Base-by-base conservation (phyloP, 208 protist species). In the Wallacemonas rigidus region DNA sequence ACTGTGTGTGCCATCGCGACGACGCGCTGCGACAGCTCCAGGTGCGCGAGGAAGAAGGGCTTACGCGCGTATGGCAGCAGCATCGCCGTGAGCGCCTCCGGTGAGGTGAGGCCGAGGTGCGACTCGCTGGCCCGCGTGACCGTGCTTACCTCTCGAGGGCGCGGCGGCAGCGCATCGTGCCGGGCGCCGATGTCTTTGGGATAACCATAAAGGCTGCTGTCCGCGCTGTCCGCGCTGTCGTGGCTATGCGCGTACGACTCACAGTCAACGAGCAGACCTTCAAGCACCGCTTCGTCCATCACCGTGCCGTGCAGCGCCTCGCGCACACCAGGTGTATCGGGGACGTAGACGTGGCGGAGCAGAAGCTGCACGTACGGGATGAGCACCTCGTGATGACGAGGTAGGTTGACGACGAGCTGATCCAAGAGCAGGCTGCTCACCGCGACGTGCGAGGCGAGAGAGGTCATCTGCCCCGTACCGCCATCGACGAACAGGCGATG, bases 1-100 rank as follows among this genome's bases (percentile, higher is more conserved):
- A 89, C 86, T 17, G 67, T 17, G 58, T 95, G 79, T 6, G 85
- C 82, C 9, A 90, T 71, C 8, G 15, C 38, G 14, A 89, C 76
- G 12, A 87, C 82, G 15, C 56, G 17, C 39, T 74, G 76, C 38
- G 87, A 69, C 9, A 92, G 65, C 43, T 89, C 79, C 61, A 85
- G 71, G 74, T 93, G 87, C 8, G 90, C 90, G 9, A 91, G 56
- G 75, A 91, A 90, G 76, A 83, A 93, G 2, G 90, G 78, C 76
- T 87, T 89, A 17, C 86, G 86, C 11, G 84, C 83, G 63, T 87
- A 95, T 0, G 80, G 90, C 39, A 55, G 45, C 40, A 95, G 73
- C 41, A 86, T 68, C 8, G 53, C 48, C 40, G 57, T 35, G 38
- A 86, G 71, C 11, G 56, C 72, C 50, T 51, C 45, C 5, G 26